phyloP scores from a whole-genome alignment of 2,329 filamentous ascomycete genomes.

The Cercospora sp. region DNA sequence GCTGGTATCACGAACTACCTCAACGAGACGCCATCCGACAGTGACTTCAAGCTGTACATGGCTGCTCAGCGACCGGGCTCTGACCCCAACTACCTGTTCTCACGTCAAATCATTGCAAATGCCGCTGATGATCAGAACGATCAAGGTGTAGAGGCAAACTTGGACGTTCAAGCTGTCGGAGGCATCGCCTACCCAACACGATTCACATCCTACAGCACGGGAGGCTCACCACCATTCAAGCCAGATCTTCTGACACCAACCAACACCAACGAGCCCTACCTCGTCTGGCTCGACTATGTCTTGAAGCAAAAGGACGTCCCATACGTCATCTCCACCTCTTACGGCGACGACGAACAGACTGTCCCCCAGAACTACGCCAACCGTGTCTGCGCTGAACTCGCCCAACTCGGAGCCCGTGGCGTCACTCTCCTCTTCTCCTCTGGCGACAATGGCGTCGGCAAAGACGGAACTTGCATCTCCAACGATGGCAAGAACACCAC shows the following conservation, averaged over 20 bases:
- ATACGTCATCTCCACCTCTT: constrained; percentile 63
- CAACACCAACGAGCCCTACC: constrained; percentile 64
- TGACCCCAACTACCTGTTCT: constrained; percentile 22
- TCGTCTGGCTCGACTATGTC: constrained; percentile 61
- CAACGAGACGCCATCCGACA: constrained; percentile 42
- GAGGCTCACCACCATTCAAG: constrained; percentile 51
- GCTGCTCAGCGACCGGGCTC: constrained; percentile 19
- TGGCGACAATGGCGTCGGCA: constrained; percentile 61
- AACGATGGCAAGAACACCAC: constrained; percentile 49
- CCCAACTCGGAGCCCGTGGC: constrained; percentile 64
- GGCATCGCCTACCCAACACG: constrained; percentile 45
- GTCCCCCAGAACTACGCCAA: constrained; percentile 60
- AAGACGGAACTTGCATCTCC: constrained; percentile 42
- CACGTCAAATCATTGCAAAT: constrained; percentile 59
- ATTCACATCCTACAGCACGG: constrained; percentile 60
- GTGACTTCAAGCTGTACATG: constrained; percentile 23
- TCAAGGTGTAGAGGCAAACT: constrained; percentile 57
- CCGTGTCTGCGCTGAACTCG: constrained; percentile 63
- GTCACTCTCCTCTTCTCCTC: constrained; percentile 62
- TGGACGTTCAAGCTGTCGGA: constrained; percentile 54
- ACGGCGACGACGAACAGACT: constrained; percentile 65
- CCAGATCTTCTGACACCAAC: constrained; percentile 51
- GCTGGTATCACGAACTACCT: constrained; percentile 48
- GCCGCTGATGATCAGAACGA: constrained; percentile 56
- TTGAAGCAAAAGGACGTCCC: constrained; percentile 58